Evolutionary conservation across 1,284 basidiomycete species (phyloP), one percentile per base, ranked within the genome.

Genomic region (Moniliophthora roreri): DNA sequence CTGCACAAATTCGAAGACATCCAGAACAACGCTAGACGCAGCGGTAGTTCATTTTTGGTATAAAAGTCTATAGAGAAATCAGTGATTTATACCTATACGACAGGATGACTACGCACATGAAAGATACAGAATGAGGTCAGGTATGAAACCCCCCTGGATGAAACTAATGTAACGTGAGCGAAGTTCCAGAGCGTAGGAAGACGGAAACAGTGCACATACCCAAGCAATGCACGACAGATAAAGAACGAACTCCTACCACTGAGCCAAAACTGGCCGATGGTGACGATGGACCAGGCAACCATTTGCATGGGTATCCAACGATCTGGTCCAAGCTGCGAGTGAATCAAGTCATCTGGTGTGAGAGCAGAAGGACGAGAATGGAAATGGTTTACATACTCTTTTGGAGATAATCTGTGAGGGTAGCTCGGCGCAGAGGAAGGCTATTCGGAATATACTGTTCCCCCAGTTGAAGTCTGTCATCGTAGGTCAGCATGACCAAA

Each of bases 391-490:
- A 32, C 28, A 32, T 11, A 32, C 28, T 32, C 28, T 32, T 34
- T 48, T 48, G 13, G 46, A 28, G 11, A 48, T 9, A 13, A 48
- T 21, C 28, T 48, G 46, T 15, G 32, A 21, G 8, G 46, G 46
- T 3, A 48, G 32, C 18, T 48, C 46, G 7, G 46, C 26, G 23
- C 15, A n/a, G 8, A 48, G 16, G 46, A 48, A 48, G 7, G n/a
- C 46, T n/a, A 48, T n/a, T 6, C 23, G 46, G 15, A 28, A 28
- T 15, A 48, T 48, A 34, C 23, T 48, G 7, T 21, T 48, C 16
- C 46, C 46, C 5, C 16, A 28, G 46, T 48, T 48, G 16, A 28
- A 48, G 46, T 48, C 46, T n/a, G n/a, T n/a, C n/a, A n/a, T n/a
- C n/a, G n/a, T n/a, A n/a, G n/a, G n/a, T n/a, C n/a, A n/a, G n/a